A percentile compares a stretch with the other conserved stretches of the same genome.
Conservation (phyloP, 2,329 filamentous ascomycete species). For the Arthroderma sp. region DNA sequence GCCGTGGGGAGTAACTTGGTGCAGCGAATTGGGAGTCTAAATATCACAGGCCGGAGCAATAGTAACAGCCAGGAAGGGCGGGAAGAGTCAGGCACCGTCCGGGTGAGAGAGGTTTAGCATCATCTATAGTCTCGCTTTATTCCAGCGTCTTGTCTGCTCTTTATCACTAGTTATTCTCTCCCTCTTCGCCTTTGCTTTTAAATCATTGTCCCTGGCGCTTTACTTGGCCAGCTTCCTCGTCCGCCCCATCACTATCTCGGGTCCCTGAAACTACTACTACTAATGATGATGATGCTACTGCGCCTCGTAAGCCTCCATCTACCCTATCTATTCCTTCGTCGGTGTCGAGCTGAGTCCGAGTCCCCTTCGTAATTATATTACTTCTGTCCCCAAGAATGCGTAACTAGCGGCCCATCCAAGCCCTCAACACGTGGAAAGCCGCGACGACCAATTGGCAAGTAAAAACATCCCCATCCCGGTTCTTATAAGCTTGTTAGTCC, state of each 20-base stretch:
- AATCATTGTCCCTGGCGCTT: too few relatives aligned
- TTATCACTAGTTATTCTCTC: neutral
- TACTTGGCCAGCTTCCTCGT: too few relatives aligned
- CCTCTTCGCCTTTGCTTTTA: too few relatives aligned
- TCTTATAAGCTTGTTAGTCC: too few relatives aligned
- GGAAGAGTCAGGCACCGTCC: slow-evolving; percentile 21
- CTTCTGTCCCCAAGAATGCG: neutral
- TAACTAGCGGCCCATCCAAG: neutral
- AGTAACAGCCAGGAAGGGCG: slow-evolving; percentile 26
- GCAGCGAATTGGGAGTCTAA: slow-evolving; percentile 70
- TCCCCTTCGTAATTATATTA: neutral
- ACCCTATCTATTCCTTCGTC: neutral
- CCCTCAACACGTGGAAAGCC: neutral
- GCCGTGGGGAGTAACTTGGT: slow-evolving; percentile 86
- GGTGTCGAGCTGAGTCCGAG: neutral
- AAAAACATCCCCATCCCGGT: neutral
- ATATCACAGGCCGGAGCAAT: slow-evolving; percentile 45
- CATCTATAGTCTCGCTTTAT: neutral
- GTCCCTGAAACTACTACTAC: neutral
- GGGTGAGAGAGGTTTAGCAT: slow-evolving; percentile 27
- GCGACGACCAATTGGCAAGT: neutral
- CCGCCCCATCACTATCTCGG: too few relatives aligned
- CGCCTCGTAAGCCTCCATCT: neutral
- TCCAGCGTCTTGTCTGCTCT: neutral
- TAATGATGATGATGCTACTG: too few relatives aligned